A percentile compares a stretch with the other conserved stretches of the same genome.
Evolutionary conservation across 1,139 yeast genomes (phyloP).

Genomic region (Candida buenavistaensis): DNA sequence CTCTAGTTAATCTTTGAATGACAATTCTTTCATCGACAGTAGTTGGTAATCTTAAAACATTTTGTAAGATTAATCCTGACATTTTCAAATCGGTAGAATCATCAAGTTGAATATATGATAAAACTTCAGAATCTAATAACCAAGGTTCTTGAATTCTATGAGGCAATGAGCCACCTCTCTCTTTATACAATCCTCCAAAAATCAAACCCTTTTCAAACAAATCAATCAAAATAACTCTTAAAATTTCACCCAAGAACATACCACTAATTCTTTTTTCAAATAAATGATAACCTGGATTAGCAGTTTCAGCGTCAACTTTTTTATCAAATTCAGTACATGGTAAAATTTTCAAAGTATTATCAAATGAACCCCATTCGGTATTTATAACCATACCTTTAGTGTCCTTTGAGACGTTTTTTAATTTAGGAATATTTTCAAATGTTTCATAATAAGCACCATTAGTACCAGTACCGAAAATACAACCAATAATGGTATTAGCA

Average conservation of each 20-base stretch:
- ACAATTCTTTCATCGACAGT: constrained; percentile 66
- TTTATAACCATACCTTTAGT: constrained; percentile 81
- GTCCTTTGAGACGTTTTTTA: constrained; percentile 48
- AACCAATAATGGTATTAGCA: constrained; percentile 76
- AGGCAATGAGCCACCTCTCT: constrained; percentile 56
- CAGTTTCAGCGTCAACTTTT: constrained; percentile 67
- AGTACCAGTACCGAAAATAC: constrained; percentile 95
- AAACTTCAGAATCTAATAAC: constrained; percentile 77
- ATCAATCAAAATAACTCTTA: constrained; percentile 71
- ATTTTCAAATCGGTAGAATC: constrained; percentile 67
- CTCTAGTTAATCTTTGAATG: constrained; percentile 70
- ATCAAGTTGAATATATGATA: constrained; percentile 82
- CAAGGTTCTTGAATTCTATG: constrained; percentile 73
- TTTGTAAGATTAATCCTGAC: constrained; percentile 64
- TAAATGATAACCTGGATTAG: constrained; percentile 83
- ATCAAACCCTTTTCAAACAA: constrained; percentile 57
- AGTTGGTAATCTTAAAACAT: constrained; percentile 66
- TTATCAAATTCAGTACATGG: constrained; percentile 78
- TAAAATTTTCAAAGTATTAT: constrained; percentile 67
- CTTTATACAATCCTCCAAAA: constrained; percentile 52
- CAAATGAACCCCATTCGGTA: constrained; percentile 98
- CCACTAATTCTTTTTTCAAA: constrained; percentile 94
- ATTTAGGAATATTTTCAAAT: constrained; percentile 67
- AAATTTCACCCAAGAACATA: constrained; percentile 88
- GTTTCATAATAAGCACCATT: constrained; percentile 90